Evolutionary conservation across 768 basidiomycete species (phyloP), one percentile per base, ranked within the genome.

Genomic region (Rhizopogon sp.): DNA sequence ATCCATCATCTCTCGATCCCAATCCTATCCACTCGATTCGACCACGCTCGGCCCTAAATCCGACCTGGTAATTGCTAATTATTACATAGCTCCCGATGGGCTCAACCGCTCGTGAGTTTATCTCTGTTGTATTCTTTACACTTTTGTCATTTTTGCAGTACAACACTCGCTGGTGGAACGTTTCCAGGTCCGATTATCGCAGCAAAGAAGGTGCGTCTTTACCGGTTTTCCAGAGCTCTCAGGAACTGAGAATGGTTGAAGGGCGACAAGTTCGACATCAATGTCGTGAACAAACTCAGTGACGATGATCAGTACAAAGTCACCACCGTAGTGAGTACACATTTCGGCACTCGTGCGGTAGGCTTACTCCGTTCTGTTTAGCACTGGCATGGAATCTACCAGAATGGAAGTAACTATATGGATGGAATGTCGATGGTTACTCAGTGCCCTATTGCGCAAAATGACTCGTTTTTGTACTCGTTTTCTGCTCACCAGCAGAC

Each of bases 391-490:
- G 68, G 68, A 6, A 54, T 66, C 42, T 64, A 53, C 42, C 64
- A 69, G 40, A 59, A 60, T 46, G 53, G 59, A 14, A 56, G 56
- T 5, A 64, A 56, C 43, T 54, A 60, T 43, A 56, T 54, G 43
- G 57, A 76, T 55, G 75, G 75, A 10, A 39, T 62, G 39, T 63
- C 74, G 14, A 67, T 63, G 22, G 72, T 77, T 3, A 76, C 64
- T 40, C 74, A 75, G 60, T 75, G 72, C 55, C 74, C 72, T 13
- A 74, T 74, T 42, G 62, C 63, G 2, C 66, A 69, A 1, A 63
- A 60, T 5, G 57, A 71, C 39, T 67, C 72, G 1, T 76, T 72
- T 60, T 39, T 66, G 33, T 76, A 75, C 50, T 61, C 72, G 42
- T 76, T 76, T 57, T 58, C 56, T 2, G 60, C 55, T 37, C 39